Conservation (phyloP, 2,329 filamentous ascomycete genomes). For the Diaporthe nobilis region DNA sequence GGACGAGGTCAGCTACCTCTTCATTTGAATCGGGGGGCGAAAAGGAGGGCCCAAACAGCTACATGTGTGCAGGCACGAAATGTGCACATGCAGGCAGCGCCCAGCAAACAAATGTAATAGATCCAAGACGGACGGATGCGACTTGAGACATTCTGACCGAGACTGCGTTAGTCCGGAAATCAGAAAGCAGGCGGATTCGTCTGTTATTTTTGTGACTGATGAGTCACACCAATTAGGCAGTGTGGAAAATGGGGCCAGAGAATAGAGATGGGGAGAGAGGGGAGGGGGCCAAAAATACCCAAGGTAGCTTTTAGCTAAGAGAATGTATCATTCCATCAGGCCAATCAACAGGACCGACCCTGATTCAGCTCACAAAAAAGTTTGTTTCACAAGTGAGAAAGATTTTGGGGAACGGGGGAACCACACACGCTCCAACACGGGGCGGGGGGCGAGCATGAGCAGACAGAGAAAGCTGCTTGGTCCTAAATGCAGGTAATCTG, state of each 20-base stretch:
- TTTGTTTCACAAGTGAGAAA: slow-evolving; percentile 29
- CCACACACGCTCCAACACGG: slow-evolving; percentile 9
- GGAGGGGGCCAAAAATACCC: slow-evolving; percentile 11
- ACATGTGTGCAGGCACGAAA: neutral
- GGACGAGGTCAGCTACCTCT: slow-evolving; percentile 38
- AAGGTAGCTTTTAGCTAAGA: slow-evolving; percentile 17
- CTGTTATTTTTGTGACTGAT: slow-evolving; percentile 27
- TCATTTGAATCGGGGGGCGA: slow-evolving; percentile 4
- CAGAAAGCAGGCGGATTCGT: neutral
- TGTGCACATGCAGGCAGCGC: neutral
- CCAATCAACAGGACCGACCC: slow-evolving; percentile 16
- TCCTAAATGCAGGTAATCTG: slow-evolving; percentile 23
- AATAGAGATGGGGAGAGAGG: neutral
- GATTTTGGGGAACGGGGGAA: neutral
- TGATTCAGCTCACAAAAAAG: slow-evolving; percentile 22
- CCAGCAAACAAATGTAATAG: slow-evolving; percentile 9
- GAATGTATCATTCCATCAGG: neutral
- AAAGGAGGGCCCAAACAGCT: neutral
- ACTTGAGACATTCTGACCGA: slow-evolving; percentile 22
- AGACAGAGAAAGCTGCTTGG: slow-evolving; percentile 19
- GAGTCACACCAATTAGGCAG: slow-evolving; percentile 20
- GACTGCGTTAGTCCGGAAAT: slow-evolving; percentile 16
- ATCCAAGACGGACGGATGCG: neutral
- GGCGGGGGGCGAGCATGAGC: slow-evolving; percentile 2
- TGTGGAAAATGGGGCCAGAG: neutral